Evolutionary conservation across 2,329 filamentous ascomycete genomes (phyloP).

Genomic region (Botrytis cinerea): DNA sequence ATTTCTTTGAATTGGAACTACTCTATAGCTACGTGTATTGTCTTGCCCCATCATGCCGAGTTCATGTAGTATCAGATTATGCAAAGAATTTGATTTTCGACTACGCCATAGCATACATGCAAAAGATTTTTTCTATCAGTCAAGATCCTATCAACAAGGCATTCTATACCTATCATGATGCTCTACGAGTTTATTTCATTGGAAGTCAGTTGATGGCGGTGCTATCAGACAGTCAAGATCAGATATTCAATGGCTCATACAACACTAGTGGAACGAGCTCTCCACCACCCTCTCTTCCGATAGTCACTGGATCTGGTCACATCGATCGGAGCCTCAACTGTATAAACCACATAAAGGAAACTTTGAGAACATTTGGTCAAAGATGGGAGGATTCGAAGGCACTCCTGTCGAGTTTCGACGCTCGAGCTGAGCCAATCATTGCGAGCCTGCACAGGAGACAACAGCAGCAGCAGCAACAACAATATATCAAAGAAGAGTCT

Average conservation of each 20-base stretch:
- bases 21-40: conserved; percentile 91
- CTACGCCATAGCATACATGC: conserved; percentile 78
- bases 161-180: conserved; percentile 85
- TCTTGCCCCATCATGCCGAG: conserved; percentile 75
- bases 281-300: conserved; percentile 54
- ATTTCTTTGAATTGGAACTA: conserved; percentile 83
- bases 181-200: conserved; percentile 78
- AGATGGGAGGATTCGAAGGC: conserved; percentile 59
- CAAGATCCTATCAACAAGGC: conserved; percentile 59
- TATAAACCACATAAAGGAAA: conserved; percentile 55
- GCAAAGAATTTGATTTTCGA: conserved; percentile 83
- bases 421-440: conserved; percentile 35
- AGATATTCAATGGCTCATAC: conserved; percentile 51
- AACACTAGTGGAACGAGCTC: conserved; percentile 38
- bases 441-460: conserved; percentile 48
- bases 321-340: conserved; percentile 58
- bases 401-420: conserved; percentile 56
- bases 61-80: conserved; percentile 73
- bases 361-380: conserved; percentile 57
- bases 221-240: conserved; percentile 57
- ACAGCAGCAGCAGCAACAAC: conserved; percentile 37
- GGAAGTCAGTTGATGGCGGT: conserved; percentile 64
- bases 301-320: conserved; percentile 50
- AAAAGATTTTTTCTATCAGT: conserved; percentile 69
- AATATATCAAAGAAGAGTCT: conserved; percentile 28